A percentile compares a stretch with the other conserved stretches of the same genome.
Evolutionary conservation across 2,329 filamentous ascomycete species (phyloP).

Genomic region (Fonsecaea erecta): DNA sequence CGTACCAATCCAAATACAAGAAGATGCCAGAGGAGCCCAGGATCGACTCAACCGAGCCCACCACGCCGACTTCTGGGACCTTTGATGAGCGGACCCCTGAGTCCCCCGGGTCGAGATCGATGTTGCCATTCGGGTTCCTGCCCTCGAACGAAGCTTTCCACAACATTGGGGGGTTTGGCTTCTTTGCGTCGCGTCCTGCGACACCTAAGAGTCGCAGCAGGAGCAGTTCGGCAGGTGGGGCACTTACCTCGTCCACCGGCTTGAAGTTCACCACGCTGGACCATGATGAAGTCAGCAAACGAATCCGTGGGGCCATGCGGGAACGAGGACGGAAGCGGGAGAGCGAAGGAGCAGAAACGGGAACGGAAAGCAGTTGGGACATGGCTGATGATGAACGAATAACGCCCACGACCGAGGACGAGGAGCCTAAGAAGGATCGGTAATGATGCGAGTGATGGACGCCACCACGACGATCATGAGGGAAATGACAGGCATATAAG

Average conservation of each 20-base stretch:
- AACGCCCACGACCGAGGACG: slow-evolving; percentile 36
- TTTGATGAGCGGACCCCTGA: slow-evolving; percentile 38
- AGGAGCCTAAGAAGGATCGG: slow-evolving; percentile 37
- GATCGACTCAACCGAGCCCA: slow-evolving; percentile 43
- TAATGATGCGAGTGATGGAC: slow-evolving; percentile 12
- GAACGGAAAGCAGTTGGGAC: slow-evolving; percentile 38
- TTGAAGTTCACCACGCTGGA: slow-evolving; percentile 72
- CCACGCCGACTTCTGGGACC: slow-evolving; percentile 37
- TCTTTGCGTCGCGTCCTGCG: slow-evolving; percentile 88
- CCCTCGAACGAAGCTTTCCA: slow-evolving; percentile 93
- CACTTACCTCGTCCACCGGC: slow-evolving; percentile 64
- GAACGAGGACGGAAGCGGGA: slow-evolving; percentile 67
- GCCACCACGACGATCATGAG: not conserved
- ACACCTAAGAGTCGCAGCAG: slow-evolving; percentile 75
- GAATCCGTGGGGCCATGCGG: slow-evolving; percentile 82
- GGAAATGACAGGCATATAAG: not conserved
- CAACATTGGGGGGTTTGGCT: slow-evolving; percentile 82
- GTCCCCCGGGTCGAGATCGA: slow-evolving; percentile 39
- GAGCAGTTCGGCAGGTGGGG: slow-evolving; percentile 69
- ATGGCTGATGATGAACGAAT: slow-evolving; percentile 35
- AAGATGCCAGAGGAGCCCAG: slow-evolving; percentile 33
- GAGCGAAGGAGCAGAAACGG: slow-evolving; percentile 34
- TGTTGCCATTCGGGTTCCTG: slow-evolving; percentile 48
- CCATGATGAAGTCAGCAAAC: slow-evolving; percentile 78
- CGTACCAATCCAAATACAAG: slow-evolving; percentile 38